Base-by-base conservation (phyloP, 2,329 filamentous ascomycete species). In the Myriosclerotinia curreyana region DNA sequence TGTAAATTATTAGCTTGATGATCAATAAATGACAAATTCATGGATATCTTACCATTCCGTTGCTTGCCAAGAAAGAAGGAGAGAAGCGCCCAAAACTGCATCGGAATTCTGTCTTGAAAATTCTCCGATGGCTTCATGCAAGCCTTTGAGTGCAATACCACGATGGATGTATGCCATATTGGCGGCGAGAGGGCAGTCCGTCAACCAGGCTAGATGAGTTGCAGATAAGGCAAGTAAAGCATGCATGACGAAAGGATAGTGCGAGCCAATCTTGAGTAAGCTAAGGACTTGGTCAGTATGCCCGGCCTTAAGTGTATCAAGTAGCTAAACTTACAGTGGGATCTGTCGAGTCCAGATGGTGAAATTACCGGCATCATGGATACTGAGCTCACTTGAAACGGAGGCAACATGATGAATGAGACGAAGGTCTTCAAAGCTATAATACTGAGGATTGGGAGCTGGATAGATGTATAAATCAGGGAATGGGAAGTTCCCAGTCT, bases 271-370 rank as follows among this genome's bases (percentile, higher is more conserved):
- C 70, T 88, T 87, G 68, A 99, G 83, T 72, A 95, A 91, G 58
- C 90, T 93, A 73, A 28, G 15, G 17, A 28, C 38, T 17, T 40
- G 22, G 25, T 65, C 40, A 65, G 63, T 38, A 62, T 44, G 14
- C 12, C 22, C 17, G 40, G 6, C 31, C 17, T 22, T 25, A 0
- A 9, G 5, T 25, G 4, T 34, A 25, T 11, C 38, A 20, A 22
- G 34, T n/a, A 28, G 17, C 56, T 53, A 5, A 50, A 82, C 91
- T 81, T 84, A 96, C 92, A 89, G 91, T 66, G 92, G 93, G 74
- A 98, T 92, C 76, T 95, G 90, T 73, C 91, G 87, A 58, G 92
- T 93, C 95, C 95, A 99, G 66, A 96, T 81, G 28, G 92, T 96
- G 75, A 96, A 92, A 73, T 88, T 88, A 70, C 91, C 90, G 69